These are phyloP conservation scores for Termitomyces sp. DNA, from an alignment of 768 basidiomycete species.

Conservation along the genomic window DNA sequence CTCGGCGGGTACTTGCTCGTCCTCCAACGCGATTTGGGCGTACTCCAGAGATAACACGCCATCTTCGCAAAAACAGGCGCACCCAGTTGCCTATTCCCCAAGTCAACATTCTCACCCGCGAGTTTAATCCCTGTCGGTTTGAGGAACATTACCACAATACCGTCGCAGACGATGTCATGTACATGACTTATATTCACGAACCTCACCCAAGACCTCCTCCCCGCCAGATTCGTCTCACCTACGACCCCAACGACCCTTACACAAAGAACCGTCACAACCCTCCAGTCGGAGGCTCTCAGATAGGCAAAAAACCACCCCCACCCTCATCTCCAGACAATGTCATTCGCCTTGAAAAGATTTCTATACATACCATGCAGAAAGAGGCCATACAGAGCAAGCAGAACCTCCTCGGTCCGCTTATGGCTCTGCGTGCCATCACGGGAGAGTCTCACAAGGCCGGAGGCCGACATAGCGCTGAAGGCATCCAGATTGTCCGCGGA, in stretches of 20 bases:
- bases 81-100: conserved; percentile 74
- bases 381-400: conserved; percentile 68
- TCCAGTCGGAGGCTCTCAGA: conserved; percentile 66
- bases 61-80: conserved; percentile 42
- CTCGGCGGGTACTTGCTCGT: conserved; percentile 2
- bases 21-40: conserved; percentile 42
- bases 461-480: conserved; percentile 63
- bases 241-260: conserved; percentile 81
- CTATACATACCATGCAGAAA: conserved; percentile 84
- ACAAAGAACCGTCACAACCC: conserved; percentile 73
- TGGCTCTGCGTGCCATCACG: conserved; percentile 82
- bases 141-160: conserved; percentile 82
- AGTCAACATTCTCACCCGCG: conserved; percentile 59
- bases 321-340: conserved; percentile 67
- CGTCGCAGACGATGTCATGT: conserved; percentile 86
- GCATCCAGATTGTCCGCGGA: conserved; percentile 75
- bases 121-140: conserved; percentile 70
- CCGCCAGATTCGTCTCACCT: conserved; percentile 60
- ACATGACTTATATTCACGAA: conserved; percentile 89
- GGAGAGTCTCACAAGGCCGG: conserved; percentile 78
- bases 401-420: conserved; percentile 78
- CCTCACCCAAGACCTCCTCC: conserved; percentile 47
- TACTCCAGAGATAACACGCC: conserved; percentile 41
- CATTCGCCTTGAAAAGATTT: conserved; percentile 76
- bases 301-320: conserved; percentile 66